Evolutionary conservation across 1,284 basidiomycete species (phyloP).

Genomic region (Tilletia walkeri): DNA sequence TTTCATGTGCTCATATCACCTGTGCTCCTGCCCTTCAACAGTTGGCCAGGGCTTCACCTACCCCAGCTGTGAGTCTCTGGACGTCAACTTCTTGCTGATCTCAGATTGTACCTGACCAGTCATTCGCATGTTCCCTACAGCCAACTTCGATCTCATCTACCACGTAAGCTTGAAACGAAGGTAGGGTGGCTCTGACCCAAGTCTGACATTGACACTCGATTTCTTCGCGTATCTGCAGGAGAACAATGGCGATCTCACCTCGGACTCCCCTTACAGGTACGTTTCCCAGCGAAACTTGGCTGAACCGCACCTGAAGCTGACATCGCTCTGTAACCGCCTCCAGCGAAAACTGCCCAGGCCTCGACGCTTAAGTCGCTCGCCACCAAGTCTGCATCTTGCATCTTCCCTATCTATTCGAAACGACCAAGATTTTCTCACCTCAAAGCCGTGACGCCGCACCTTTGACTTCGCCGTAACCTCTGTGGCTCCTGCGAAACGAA

Average conservation of each 20-base stretch:
- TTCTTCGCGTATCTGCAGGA: not conserved
- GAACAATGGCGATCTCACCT: constrained; percentile 26
- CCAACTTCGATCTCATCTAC: constrained; percentile 12
- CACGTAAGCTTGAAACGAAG: not conserved
- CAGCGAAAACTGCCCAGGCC: constrained; percentile 32
- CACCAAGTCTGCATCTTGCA: not conserved
- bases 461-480: too few species aligned
- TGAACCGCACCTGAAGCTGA: not conserved
- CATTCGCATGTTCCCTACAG: too few species aligned
- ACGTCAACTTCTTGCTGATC: not conserved
- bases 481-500: too few species aligned
- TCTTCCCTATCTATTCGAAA: not conserved
- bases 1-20: too few species aligned
- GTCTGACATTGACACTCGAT: too few species aligned
- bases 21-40: not conserved
- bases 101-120: not conserved
- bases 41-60: constrained; percentile 6
- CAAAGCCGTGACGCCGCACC: too few species aligned
- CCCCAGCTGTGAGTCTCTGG: not conserved
- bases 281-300: not conserved
- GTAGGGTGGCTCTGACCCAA: too few species aligned
- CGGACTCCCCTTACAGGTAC: constrained; percentile 24
- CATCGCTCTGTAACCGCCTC: constrained; percentile 22
- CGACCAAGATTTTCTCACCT: not conserved
- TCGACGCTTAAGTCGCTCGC: constrained; percentile 25